phyloP scores from a whole-genome alignment of 176 grass and related monocot species.

The Raddia guianensis region DNA sequence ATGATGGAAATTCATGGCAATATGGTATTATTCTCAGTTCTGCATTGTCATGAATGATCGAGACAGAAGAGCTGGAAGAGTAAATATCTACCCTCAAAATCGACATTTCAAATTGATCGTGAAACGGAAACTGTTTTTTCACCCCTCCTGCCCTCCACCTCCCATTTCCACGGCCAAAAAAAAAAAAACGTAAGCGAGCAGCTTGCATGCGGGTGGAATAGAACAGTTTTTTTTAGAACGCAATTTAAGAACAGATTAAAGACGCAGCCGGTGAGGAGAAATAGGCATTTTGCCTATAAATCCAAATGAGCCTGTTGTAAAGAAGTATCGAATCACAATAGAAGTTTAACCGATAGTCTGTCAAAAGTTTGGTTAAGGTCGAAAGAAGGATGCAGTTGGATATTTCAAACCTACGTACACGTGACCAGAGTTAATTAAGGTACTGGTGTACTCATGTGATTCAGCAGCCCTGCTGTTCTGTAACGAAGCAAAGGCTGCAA shows the following conservation, averaged over 20 bases:
- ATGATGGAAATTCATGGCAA: not conserved
- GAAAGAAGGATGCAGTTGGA: not conserved
- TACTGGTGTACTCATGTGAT: not conserved
- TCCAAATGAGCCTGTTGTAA: not conserved
- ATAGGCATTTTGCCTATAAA: not conserved
- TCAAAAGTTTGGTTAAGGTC: not conserved
- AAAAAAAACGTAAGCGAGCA: not conserved
- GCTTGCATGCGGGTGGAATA: not conserved
- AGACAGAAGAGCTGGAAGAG: not conserved
- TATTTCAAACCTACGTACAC: not conserved
- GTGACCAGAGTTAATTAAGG: constrained; percentile 23
- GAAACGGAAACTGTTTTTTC: not conserved
- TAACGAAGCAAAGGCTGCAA: not conserved
- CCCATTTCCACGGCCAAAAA: not conserved
- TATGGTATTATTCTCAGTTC: not conserved
- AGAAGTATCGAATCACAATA: not conserved
- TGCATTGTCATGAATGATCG: not conserved
- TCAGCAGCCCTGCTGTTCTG: not conserved
- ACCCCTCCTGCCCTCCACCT: no score
- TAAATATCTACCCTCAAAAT: not conserved
- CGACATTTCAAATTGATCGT: not conserved
- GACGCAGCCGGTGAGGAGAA: not conserved
- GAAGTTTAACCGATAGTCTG: not conserved
- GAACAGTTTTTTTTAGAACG: no score
- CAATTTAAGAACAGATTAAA: not conserved